These are phyloP conservation scores for Aspergillus leporis DNA, from an alignment of 495 filamentous ascomycete species.

Conservation along the genomic window DNA sequence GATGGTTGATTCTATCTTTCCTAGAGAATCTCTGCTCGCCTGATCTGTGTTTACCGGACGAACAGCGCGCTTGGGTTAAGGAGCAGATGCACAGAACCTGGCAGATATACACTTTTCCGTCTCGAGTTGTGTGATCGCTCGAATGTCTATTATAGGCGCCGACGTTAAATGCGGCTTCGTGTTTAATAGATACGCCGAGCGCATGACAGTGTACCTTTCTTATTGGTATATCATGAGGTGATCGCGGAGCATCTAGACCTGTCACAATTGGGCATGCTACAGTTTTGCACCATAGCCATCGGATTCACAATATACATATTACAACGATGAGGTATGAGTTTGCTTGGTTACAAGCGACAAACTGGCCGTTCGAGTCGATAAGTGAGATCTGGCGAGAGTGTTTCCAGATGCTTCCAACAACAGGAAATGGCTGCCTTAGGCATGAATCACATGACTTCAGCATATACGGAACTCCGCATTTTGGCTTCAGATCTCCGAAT, in stretches of 20 bases:
- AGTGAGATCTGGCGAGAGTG: neutral
- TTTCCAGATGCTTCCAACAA: neutral
- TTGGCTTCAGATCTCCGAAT: neutral
- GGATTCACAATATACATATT: neutral
- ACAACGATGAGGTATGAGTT: neutral
- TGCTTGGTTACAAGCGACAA: neutral
- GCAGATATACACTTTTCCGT: conserved; percentile 31
- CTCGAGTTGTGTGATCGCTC: neutral
- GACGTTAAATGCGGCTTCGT: neutral
- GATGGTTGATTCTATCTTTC: conserved; percentile 35
- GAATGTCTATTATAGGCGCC: neutral
- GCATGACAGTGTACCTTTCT: neutral
- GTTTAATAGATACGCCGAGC: neutral
- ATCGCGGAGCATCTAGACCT: neutral
- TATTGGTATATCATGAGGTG: neutral
- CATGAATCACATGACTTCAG: conserved; percentile 9
- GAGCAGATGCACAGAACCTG: conserved; percentile 35
- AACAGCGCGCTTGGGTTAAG: conserved; percentile 31
- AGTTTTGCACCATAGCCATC: neutral
- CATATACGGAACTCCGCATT: neutral
- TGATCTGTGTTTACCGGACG: conserved; percentile 25
- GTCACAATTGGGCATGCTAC: neutral
- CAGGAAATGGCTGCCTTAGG: neutral
- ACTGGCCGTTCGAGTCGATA: neutral
- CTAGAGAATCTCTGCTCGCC: conserved; percentile 26